Evolutionary conservation across 2,329 filamentous ascomycete species (phyloP).

Genomic region (Diplodia seriata): DNA sequence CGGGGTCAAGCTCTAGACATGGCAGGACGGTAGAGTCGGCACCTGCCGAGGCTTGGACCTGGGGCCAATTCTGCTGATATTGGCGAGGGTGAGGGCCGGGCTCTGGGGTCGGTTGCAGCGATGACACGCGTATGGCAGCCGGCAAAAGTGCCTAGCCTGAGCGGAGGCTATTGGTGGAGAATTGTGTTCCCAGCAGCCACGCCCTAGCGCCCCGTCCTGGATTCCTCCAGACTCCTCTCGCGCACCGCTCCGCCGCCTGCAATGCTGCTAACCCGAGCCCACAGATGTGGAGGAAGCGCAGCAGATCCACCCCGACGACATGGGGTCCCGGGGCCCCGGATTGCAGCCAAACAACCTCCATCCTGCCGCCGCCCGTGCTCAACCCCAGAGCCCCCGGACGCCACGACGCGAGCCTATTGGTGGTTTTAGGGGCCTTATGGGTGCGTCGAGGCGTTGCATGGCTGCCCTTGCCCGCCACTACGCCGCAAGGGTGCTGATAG

Average conservation of each 20-base stretch:
- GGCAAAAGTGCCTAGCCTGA: slow-evolving; percentile 19
- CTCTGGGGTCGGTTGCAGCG: slow-evolving; percentile 10
- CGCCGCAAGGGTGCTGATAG: slow-evolving; percentile 27
- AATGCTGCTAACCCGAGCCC: background rate
- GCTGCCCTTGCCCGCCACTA: slow-evolving; percentile 11
- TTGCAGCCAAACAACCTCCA: slow-evolving; percentile 10
- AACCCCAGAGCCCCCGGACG: slow-evolving; percentile 16
- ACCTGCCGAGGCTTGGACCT: background rate
- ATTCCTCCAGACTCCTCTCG: slow-evolving; percentile 19
- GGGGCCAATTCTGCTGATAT: background rate
- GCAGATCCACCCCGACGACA: slow-evolving; percentile 16
- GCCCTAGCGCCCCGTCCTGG: background rate
- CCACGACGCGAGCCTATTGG: slow-evolving; percentile 7
- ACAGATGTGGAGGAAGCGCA: background rate
- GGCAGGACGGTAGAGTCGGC: slow-evolving; percentile 13
- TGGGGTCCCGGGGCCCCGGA: slow-evolving; percentile 24
- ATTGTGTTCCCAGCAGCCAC: background rate
- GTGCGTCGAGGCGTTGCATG: slow-evolving; percentile 25
- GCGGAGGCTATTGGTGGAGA: slow-evolving; percentile 13
- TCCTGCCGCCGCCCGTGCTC: slow-evolving; percentile 5
- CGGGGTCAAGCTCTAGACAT: background rate
- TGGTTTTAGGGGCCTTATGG: slow-evolving; percentile 20
- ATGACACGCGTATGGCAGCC: slow-evolving; percentile 8
- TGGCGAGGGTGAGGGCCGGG: slow-evolving; percentile 15
- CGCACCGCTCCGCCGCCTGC: background rate